phyloP scores from a whole-genome alignment of 2,329 filamentous ascomycete genomes.

The Colletotrichum sp. region DNA sequence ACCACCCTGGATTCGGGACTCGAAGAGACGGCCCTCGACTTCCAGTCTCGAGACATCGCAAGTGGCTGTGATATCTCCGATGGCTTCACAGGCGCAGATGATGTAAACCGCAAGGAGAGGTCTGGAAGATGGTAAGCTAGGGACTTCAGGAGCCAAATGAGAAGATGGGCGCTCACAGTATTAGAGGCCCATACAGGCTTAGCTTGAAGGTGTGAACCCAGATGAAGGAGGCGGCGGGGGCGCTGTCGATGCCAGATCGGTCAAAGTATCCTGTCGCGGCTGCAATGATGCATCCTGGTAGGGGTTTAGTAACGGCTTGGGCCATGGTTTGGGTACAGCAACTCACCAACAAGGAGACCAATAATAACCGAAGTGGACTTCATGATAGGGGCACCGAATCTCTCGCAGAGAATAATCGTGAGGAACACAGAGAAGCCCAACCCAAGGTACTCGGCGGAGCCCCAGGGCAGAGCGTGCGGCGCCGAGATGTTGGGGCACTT shows the following conservation, averaged over 20 bases:
- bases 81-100: constrained; percentile 79
- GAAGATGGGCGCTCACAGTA: constrained; percentile 45
- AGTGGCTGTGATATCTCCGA: constrained; percentile 81
- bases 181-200: constrained; percentile 73
- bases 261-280: constrained; percentile 82
- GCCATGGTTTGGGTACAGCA: not conserved
- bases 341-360: constrained; percentile 58
- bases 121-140: not conserved
- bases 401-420: constrained; percentile 80
- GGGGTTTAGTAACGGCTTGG: constrained; percentile 35
- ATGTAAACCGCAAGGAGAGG: constrained; percentile 74
- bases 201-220: constrained; percentile 82
- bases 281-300: constrained; percentile 74
- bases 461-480: constrained; percentile 78
- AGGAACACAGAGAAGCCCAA: constrained; percentile 82
- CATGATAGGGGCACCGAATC: constrained; percentile 85
- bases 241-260: constrained; percentile 70
- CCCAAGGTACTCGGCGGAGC: constrained; percentile 76
- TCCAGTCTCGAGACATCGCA: constrained; percentile 81
- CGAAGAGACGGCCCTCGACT: constrained; percentile 74
- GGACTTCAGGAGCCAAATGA: not conserved
- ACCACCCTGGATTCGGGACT: constrained; percentile 80
- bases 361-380: constrained; percentile 79
- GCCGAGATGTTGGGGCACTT: constrained; percentile 71
- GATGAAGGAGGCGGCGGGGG: constrained; percentile 75